Percentiles rank a stretch among this genome's conserved stretches.
Evolutionary conservation across 345 rosid species (phyloP).

Genomic region (Isatis tinctoria): DNA sequence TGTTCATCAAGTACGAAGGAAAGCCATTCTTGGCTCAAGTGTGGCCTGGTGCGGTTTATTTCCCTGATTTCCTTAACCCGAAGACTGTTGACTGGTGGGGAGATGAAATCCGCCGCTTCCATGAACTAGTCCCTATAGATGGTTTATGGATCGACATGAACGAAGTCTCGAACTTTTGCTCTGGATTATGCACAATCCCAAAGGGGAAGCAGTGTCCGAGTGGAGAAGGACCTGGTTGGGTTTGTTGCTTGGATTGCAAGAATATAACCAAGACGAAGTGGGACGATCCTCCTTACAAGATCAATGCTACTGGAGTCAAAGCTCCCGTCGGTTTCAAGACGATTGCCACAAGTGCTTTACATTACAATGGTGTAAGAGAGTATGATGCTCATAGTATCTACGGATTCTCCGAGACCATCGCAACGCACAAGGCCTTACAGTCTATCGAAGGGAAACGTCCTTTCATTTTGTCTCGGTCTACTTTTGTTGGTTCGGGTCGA

Average conservation of each 20-base stretch:
- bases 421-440: conserved; percentile 81
- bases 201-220: conserved; percentile 62
- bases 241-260: conserved; percentile 97
- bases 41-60: conserved; percentile 96
- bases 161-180: conserved; percentile 88
- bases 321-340: conserved; percentile 86
- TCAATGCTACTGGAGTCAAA: conserved; percentile 74
- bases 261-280: conserved; percentile 79
- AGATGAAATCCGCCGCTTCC: conserved; percentile 81
- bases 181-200: conserved; percentile 72
- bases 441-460: conserved; percentile 84
- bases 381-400: conserved; percentile 92
- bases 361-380: conserved; percentile 83
- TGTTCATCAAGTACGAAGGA: conserved; percentile 85
- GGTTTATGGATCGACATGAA: conserved; percentile 99
- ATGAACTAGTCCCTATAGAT: conserved; percentile 79
- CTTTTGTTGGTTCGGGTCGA: conserved; percentile 84
- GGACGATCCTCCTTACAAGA: conserved; percentile 98
- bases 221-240: conserved; percentile 91
- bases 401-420: conserved; percentile 84
- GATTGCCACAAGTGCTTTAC: conserved; percentile 90
- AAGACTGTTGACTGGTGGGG: conserved; percentile 94
- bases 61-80: conserved; percentile 97
- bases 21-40: conserved; percentile 91
- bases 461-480: conserved; percentile 79